Evolutionary conservation across 2,329 filamentous ascomycete genomes (phyloP).

Genomic region (Boeremia lycopersici): DNA sequence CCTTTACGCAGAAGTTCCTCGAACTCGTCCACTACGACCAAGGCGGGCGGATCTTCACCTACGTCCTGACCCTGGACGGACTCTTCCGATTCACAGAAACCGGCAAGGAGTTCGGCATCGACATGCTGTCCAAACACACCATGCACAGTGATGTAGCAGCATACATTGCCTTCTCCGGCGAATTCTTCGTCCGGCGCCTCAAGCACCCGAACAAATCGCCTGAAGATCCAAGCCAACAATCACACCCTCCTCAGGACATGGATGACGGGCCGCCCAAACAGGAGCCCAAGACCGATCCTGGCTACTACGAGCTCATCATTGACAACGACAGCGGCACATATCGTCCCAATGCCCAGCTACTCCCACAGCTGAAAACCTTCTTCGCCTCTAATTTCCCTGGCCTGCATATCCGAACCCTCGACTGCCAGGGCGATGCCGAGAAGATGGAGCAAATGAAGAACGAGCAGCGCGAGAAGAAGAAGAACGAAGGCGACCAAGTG

Average conservation of each 20-base stretch:
- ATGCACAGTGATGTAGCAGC: conserved; percentile 94
- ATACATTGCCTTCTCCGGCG: conserved; percentile 89
- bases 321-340: conserved; percentile 97
- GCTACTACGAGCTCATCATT: conserved; percentile 82
- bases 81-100: conserved; percentile 92
- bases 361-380: conserved; percentile 74
- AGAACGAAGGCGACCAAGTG: conserved; percentile 60
- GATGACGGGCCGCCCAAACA: conserved; percentile 52
- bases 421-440: conserved; percentile 75
- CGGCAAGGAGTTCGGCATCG: conserved; percentile 92
- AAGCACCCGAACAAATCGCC: conserved; percentile 53
- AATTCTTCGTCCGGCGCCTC: conserved; percentile 85
- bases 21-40: conserved; percentile 86
- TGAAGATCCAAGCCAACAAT: conserved; percentile 44
- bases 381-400: conserved; percentile 77
- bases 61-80: conserved; percentile 86
- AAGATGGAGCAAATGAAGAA: conserved; percentile 76
- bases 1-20: conserved; percentile 79
- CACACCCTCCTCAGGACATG: conserved; percentile 60
- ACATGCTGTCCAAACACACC: conserved; percentile 90
- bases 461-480: conserved; percentile 76
- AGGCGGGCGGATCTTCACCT: conserved; percentile 87
- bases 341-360: conserved; percentile 76
- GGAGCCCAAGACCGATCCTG: conserved; percentile 57
- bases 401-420: conserved; percentile 73